Evolutionary conservation across 345 rosid genomes (phyloP).

Genomic region (Bruguiera parviflora): DNA sequence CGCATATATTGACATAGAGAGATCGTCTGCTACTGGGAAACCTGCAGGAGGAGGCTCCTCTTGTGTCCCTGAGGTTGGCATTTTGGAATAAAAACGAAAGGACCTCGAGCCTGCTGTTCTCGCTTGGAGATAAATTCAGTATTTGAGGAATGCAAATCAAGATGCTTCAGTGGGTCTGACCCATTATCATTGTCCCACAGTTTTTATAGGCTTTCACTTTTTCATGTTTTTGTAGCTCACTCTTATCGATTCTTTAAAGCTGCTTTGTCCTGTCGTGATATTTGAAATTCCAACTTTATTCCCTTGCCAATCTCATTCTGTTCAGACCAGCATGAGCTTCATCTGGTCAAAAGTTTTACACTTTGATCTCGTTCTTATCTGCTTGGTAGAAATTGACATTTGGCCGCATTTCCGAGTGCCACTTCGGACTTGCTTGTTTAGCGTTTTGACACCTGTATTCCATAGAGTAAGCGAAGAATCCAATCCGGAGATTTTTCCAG

Average conservation of each 20-base stretch:
- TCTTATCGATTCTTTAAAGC: background rate
- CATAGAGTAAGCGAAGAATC: background rate
- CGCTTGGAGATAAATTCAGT: background rate
- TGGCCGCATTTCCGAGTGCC: background rate
- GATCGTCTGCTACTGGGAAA: background rate
- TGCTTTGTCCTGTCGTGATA: background rate
- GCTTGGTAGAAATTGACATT: background rate
- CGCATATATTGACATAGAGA: background rate
- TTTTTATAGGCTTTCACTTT: background rate
- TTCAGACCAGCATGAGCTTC: background rate
- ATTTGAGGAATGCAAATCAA: background rate
- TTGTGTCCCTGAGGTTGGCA: constrained; percentile 23
- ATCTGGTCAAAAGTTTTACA: background rate
- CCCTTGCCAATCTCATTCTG: background rate
- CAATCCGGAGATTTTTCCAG: constrained; percentile 8
- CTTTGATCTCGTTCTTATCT: background rate
- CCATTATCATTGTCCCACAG: background rate
- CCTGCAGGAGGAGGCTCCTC: constrained; percentile 32
- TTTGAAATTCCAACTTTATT: background rate
- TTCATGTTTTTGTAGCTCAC: background rate
- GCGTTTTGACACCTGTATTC: too few species aligned
- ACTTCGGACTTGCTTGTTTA: too few species aligned
- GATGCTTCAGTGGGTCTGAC: constrained; percentile 1
- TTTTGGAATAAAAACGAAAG: constrained; percentile 7
- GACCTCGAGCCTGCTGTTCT: background rate